Conservation (phyloP, 257 asterid species). For the Scutellaria galericulata region DNA sequence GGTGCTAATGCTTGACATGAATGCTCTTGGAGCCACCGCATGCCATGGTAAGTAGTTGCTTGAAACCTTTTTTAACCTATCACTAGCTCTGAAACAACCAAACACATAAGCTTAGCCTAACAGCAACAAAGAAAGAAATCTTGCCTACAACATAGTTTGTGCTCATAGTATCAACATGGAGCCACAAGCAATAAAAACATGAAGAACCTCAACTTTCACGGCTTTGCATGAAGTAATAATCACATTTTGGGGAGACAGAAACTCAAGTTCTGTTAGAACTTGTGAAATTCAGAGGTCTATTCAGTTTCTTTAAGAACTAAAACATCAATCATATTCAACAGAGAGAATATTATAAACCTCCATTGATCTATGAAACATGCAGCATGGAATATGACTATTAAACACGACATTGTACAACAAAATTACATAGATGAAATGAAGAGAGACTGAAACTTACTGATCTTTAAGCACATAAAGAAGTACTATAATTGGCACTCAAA, state of each 20-base stretch:
- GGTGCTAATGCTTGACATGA: conserved; percentile 67
- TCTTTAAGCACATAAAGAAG: background rate
- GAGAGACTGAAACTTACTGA: background rate
- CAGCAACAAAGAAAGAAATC: conserved; percentile 5
- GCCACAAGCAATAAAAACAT: background rate
- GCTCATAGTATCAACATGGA: background rate
- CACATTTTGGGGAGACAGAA: background rate
- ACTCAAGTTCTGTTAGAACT: background rate
- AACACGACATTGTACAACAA: background rate
- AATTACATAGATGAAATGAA: background rate
- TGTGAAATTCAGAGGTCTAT: background rate
- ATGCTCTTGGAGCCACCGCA: conserved; percentile 62
- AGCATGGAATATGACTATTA: background rate
- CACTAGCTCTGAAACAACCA: conserved; percentile 56
- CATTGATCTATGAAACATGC: background rate
- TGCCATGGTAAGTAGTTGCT: conserved; percentile 46
- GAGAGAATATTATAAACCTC: background rate
- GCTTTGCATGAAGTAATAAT: background rate
- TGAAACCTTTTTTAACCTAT: conserved; percentile 51
- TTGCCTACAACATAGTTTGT: conserved; percentile 3
- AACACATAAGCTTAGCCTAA: conserved; percentile 16
- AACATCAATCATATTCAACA: background rate
- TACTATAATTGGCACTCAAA: conserved; percentile 11
- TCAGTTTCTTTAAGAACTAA: background rate
- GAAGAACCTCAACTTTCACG: background rate